phyloP scores from a whole-genome alignment of 2,329 filamentous ascomycete genomes.

The Calonectria fujianensis region DNA sequence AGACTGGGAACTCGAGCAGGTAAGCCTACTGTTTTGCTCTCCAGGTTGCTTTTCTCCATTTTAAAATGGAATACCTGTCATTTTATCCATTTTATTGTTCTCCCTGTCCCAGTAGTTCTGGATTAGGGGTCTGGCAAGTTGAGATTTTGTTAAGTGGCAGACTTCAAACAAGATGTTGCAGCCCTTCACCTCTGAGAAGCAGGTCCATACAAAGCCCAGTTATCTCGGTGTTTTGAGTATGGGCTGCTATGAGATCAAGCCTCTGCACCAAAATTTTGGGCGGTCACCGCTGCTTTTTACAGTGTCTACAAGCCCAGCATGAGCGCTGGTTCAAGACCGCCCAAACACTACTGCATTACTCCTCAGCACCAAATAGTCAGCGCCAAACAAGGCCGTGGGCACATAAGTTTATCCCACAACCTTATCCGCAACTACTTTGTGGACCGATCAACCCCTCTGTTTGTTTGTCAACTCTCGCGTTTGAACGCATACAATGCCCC shows the following conservation, averaged over 20 bases:
- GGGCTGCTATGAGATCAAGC: background rate
- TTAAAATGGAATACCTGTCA: background rate
- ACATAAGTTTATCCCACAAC: background rate
- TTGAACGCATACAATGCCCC: background rate
- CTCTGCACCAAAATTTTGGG: background rate
- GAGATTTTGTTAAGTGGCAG: background rate
- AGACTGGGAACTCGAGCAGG: slow-evolving; percentile 89
- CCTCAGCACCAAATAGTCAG: slow-evolving; percentile 17
- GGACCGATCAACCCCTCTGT: background rate
- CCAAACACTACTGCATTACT: slow-evolving; percentile 38
- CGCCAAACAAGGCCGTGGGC: background rate
- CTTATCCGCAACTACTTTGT: background rate
- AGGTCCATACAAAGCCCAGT: background rate
- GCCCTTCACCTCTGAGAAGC: background rate
- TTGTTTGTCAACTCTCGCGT: slow-evolving; percentile 15
- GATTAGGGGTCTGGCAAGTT: background rate
- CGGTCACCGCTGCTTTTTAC: slow-evolving; percentile 25
- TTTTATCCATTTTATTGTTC: background rate
- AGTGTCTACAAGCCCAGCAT: slow-evolving; percentile 31
- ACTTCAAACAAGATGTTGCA: background rate
- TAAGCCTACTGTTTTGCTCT: slow-evolving; percentile 63
- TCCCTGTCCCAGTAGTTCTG: slow-evolving; percentile 24
- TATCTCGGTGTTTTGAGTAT: background rate
- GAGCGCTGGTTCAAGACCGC: slow-evolving; percentile 29
- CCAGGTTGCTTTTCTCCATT: background rate